phyloP scores from a whole-genome alignment of 192 early-diverging fungal species.

The Cladochytrium replicatum region DNA sequence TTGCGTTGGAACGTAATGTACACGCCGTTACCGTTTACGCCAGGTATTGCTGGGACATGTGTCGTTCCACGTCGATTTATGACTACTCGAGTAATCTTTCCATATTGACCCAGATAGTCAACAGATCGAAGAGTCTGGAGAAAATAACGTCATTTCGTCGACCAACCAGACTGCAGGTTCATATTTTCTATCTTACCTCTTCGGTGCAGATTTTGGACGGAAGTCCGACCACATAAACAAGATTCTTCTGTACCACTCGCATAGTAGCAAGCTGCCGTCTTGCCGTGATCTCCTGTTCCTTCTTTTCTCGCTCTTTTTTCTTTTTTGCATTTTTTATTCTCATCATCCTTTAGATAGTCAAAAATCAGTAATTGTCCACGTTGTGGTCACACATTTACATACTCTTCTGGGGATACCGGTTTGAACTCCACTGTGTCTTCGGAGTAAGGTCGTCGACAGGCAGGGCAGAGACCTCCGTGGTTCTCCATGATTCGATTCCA shows the following conservation, averaged over 20 bases:
- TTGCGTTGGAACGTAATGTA: slow-evolving; percentile 88
- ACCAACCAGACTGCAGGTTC: neutral
- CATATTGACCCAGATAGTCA: slow-evolving; percentile 98
- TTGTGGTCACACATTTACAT: too few relatives aligned
- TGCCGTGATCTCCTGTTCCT: slow-evolving; percentile 72
- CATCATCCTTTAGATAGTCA: slow-evolving; percentile 34
- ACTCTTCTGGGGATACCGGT: slow-evolving; percentile 85
- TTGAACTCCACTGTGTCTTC: slow-evolving; percentile 83
- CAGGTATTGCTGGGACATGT: slow-evolving; percentile 41
- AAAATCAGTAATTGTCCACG: too few relatives aligned
- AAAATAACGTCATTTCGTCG: neutral
- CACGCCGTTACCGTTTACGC: slow-evolving; percentile 52
- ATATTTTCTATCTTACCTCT: slow-evolving; percentile 65
- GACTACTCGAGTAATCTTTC: slow-evolving; percentile 88
- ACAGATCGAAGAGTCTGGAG: slow-evolving; percentile 61
- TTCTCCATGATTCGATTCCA: slow-evolving; percentile 97
- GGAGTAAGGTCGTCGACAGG: slow-evolving; percentile 81
- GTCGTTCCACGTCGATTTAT: slow-evolving; percentile 66
- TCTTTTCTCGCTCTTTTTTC: slow-evolving; percentile 83
- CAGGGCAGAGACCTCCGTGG: slow-evolving; percentile 87
- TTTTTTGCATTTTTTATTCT: slow-evolving; percentile 72
- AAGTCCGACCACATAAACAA: slow-evolving; percentile 94
- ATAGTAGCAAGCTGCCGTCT: slow-evolving; percentile 76
- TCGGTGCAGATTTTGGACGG: slow-evolving; percentile 78
- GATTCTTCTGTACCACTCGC: slow-evolving; percentile 92